A percentile compares a stretch with the other conserved stretches of the same genome.
These are phyloP conservation scores for Gilbertella persicaria DNA, from an alignment of 371 early-diverging fungal genomes.

Conservation along the genomic window DNA sequence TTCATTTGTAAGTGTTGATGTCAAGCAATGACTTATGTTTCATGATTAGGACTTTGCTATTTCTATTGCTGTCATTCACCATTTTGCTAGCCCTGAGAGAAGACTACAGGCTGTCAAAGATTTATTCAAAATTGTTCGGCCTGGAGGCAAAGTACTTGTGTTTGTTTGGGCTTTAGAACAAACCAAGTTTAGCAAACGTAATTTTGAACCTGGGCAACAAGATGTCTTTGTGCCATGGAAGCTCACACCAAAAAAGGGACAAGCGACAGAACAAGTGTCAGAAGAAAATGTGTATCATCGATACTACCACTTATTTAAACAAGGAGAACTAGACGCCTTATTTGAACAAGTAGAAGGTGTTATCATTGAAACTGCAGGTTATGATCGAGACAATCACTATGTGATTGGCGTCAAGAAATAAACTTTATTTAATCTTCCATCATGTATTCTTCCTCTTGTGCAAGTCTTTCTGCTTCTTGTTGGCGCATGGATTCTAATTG, in stretches of 20 bases:
- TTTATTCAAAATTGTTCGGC: constrained; percentile 70
- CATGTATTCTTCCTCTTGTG: constrained; percentile 6
- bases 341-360: constrained; percentile 48
- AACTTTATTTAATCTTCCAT: constrained; percentile 12
- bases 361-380: constrained; percentile 69
- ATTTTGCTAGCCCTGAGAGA: constrained; percentile 83
- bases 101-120: constrained; percentile 78
- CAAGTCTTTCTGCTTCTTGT: constrained; percentile 3
- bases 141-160: constrained; percentile 77
- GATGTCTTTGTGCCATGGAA: constrained; percentile 96
- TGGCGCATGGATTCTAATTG: constrained; percentile 51
- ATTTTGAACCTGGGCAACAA: constrained; percentile 78
- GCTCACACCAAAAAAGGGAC: constrained; percentile 41
- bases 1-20: constrained; percentile 62
- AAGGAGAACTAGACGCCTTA: constrained; percentile 84
- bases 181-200: constrained; percentile 62
- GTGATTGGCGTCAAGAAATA: constrained; percentile 51
- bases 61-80: constrained; percentile 97
- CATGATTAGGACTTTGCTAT: constrained; percentile 86
- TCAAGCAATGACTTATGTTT: too few species aligned
- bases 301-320: constrained; percentile 92
- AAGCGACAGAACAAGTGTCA: constrained; percentile 15
- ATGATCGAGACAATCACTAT: constrained; percentile 95
- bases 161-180: constrained; percentile 98
- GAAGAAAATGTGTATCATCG: constrained; percentile 46